phyloP scores from a whole-genome alignment of 2,329 filamentous ascomycete genomes.

The Chaetoscypha palmicola region DNA sequence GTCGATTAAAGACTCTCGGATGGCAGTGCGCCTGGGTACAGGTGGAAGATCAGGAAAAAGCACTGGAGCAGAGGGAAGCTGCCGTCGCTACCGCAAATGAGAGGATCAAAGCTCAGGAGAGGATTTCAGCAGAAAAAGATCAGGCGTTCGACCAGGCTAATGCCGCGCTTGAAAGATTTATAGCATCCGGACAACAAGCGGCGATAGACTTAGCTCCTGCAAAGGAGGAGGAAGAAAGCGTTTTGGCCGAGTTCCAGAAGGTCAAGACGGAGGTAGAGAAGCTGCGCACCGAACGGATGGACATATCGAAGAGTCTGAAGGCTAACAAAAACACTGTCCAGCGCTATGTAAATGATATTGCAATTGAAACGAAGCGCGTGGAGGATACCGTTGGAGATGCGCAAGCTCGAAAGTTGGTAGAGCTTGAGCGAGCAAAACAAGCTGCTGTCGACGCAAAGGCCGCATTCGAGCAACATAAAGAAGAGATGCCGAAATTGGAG shows the following conservation, averaged over 20 bases:
- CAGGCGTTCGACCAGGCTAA: slow-evolving; percentile 30
- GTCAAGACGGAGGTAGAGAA: slow-evolving; percentile 47
- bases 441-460: slow-evolving; percentile 39
- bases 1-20: slow-evolving; percentile 48
- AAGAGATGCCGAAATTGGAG: slow-evolving; percentile 33
- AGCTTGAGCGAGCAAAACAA: slow-evolving; percentile 52
- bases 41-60: slow-evolving; percentile 66
- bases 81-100: slow-evolving; percentile 30
- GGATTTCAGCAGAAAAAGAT: slow-evolving; percentile 43
- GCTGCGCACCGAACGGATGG: slow-evolving; percentile 57
- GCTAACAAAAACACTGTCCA: slow-evolving; percentile 42
- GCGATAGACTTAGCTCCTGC: slow-evolving; percentile 34
- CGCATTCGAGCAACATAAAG: slow-evolving; percentile 36
- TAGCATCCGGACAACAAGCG: slow-evolving; percentile 19
- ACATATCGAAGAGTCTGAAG: slow-evolving; percentile 53
- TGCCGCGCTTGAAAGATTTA: slow-evolving; percentile 31
- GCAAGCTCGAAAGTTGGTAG: slow-evolving; percentile 52
- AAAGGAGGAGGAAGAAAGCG: slow-evolving; percentile 39
- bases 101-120: slow-evolving; percentile 34
- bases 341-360: slow-evolving; percentile 41
- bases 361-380: slow-evolving; percentile 53
- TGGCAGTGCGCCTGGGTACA: slow-evolving; percentile 75
- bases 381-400: slow-evolving; percentile 63
- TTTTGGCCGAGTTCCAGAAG: slow-evolving; percentile 46
- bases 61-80: slow-evolving; percentile 38